phyloP scores from a whole-genome alignment of 148 eudicot species.

The Fagopyrum homotropicum region DNA sequence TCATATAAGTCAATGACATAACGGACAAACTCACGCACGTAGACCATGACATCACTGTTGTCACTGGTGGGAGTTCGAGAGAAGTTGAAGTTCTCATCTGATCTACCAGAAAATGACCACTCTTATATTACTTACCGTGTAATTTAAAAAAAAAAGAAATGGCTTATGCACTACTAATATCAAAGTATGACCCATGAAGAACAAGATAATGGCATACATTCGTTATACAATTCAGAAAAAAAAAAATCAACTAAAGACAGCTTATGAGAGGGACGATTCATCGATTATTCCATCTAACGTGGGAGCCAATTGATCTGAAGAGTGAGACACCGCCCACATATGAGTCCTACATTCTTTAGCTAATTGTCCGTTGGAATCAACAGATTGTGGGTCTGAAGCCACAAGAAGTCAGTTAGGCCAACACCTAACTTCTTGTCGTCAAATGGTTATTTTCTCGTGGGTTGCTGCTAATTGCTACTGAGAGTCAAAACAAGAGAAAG shows the following conservation, averaged over 20 bases:
- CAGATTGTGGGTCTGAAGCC: conserved; percentile 3
- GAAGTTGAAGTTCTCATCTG: too few species aligned
- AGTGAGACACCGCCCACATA: not conserved
- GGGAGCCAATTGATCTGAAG: not conserved
- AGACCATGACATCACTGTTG: too few species aligned
- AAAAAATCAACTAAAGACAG: not conserved
- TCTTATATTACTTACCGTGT: too few species aligned
- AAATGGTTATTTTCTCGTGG: not conserved
- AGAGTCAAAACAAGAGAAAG: conserved; percentile 1
- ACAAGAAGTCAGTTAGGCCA: conserved; percentile 3
- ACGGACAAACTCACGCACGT: too few species aligned
- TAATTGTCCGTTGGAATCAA: not conserved
- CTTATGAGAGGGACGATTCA: conserved; percentile 1
- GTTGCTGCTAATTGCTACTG: not conserved
- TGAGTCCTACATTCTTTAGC: conserved; percentile 3
- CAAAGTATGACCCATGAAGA: not conserved
- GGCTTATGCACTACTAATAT: not conserved
- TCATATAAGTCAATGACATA: too few species aligned
- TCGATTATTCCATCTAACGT: too few species aligned
- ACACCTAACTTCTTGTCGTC: conserved; percentile 5
- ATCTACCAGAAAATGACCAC: too few species aligned
- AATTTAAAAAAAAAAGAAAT: too few species aligned
- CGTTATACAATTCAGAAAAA: not conserved
- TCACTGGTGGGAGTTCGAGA: too few species aligned
- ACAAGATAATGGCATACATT: not conserved